Evolutionary conservation across 495 filamentous ascomycete species (phyloP).

Genomic region (Neurospora sp.): DNA sequence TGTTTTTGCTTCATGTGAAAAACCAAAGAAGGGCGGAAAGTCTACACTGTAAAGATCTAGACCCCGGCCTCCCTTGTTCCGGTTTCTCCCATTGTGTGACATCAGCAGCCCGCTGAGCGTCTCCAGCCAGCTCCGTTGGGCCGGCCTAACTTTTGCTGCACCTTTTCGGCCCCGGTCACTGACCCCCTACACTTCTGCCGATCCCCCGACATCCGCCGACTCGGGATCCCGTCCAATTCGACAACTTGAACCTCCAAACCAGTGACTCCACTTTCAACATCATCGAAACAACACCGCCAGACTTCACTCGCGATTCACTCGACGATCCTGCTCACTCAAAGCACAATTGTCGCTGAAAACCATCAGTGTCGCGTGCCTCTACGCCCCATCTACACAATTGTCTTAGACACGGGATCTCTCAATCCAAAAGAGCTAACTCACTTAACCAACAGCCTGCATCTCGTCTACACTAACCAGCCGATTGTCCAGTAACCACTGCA

Average conservation of each 20-base stretch:
- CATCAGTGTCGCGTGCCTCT: neutral
- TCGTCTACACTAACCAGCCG: neutral
- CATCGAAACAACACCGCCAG: neutral
- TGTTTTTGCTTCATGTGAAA: neutral
- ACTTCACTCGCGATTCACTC: neutral
- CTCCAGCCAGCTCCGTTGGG: conserved; percentile 5
- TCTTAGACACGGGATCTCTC: neutral
- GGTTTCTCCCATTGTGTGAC: conserved; percentile 14
- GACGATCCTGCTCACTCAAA: neutral
- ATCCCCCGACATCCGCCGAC: conserved; percentile 19
- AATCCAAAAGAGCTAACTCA: neutral
- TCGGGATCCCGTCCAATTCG: conserved; percentile 4
- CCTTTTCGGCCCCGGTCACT: conserved; percentile 1
- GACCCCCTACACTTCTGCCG: conserved; percentile 8
- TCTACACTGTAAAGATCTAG: neutral
- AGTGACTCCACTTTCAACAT: neutral
- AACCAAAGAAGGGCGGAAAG: neutral
- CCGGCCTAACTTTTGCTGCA: conserved; percentile 3
- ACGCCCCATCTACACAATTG: neutral
- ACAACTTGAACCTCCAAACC: neutral
- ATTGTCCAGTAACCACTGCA: neutral
- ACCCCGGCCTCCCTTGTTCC: conserved; percentile 5
- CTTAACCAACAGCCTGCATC: neutral
- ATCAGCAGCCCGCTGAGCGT: conserved; percentile 3
- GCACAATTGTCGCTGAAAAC: neutral